Percentiles rank a stretch among this genome's conserved stretches.
Evolutionary conservation across 352 stramenopile genomes (phyloP).

Genomic region (Aphanomyces invadans): DNA sequence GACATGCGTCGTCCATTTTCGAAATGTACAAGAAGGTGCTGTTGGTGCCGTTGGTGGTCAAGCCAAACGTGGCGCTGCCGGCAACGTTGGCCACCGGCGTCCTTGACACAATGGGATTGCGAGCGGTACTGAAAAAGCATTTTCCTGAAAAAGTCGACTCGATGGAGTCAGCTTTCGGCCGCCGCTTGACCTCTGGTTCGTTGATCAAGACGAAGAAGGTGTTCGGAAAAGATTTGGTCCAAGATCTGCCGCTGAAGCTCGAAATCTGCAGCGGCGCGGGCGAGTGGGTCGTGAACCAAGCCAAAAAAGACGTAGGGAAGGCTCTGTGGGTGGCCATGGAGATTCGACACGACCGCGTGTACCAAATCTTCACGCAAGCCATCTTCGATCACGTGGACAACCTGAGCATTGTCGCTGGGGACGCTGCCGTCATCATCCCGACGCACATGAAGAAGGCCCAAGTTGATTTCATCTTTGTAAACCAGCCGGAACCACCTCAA

Average conservation of each 20-base stretch:
- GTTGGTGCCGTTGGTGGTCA: background rate
- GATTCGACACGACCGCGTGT: constrained; percentile 26
- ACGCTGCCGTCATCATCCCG: constrained; percentile 7
- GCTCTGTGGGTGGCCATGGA: constrained; percentile 24
- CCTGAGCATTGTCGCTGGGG: constrained; percentile 19
- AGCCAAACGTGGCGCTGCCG: background rate
- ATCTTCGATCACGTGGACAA: constrained; percentile 18
- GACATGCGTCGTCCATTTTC: background rate
- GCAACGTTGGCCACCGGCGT: background rate
- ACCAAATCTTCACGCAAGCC: constrained; percentile 21
- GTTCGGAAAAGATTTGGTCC: constrained; percentile 16
- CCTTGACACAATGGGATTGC: constrained; percentile 19
- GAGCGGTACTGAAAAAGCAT: constrained; percentile 20
- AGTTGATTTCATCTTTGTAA: constrained; percentile 26
- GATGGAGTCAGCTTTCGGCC: background rate
- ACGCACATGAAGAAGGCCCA: background rate
- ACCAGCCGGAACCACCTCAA: constrained; percentile 27
- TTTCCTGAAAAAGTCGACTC: background rate
- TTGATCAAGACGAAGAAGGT: constrained; percentile 8
- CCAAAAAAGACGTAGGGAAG: background rate
- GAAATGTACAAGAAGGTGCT: constrained; percentile 19
- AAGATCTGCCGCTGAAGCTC: constrained; percentile 22
- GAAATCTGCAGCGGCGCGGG: constrained; percentile 26
- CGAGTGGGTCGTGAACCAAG: constrained; percentile 26
- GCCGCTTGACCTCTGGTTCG: background rate